These are phyloP conservation scores for Dictyostelium citrinum DNA, from an alignment of 78 protist species.

Conservation along the genomic window DNA sequence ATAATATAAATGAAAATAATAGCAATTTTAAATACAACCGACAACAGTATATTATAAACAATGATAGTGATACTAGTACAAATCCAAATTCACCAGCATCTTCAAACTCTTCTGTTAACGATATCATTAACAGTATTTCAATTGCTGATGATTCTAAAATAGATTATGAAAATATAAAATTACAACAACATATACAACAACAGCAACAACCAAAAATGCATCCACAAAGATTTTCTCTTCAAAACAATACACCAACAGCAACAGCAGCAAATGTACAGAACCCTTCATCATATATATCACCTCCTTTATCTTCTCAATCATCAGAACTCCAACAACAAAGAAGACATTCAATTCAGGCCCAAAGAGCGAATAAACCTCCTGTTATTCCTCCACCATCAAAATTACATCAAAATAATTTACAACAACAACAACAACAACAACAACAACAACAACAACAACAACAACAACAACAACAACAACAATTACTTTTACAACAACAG, in stretches of 20 bases:
- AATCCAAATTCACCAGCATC: background rate
- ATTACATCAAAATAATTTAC: background rate
- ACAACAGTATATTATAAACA: background rate
- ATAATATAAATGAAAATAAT: background rate
- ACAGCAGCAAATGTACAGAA: background rate
- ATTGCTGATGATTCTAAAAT: background rate
- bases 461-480: slow-evolving; percentile 5
- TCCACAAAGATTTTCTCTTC: slow-evolving; percentile 1
- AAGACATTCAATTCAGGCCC: background rate
- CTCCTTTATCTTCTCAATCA: background rate
- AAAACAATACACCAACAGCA: background rate
- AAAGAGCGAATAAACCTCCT: background rate
- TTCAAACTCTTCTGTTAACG: background rate
- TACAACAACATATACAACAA: background rate
- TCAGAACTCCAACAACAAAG: background rate
- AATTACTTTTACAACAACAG: background rate
- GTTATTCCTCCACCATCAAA: slow-evolving; percentile 6
- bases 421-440: background rate
- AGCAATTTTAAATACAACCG: background rate
- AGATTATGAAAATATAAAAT: background rate
- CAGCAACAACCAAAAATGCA: background rate
- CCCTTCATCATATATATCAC: background rate
- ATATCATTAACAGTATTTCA: background rate
- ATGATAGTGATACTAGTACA: background rate
- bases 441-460: background rate